phyloP scores from a whole-genome alignment of 2,329 filamentous ascomycete species.

The Aspergillus caelatus region DNA sequence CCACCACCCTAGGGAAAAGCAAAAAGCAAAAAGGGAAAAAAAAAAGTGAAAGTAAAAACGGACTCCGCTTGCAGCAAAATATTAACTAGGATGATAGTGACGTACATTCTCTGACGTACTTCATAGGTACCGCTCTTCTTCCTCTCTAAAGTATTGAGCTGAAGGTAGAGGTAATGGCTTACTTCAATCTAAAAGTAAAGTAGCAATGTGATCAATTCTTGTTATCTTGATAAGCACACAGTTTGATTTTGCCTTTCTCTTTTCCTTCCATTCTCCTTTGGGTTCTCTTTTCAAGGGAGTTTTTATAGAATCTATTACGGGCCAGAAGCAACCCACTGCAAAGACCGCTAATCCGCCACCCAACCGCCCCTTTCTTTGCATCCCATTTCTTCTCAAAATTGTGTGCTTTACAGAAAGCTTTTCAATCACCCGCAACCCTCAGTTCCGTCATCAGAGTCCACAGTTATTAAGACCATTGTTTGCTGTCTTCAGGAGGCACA shows the following conservation, averaged over 20 bases:
- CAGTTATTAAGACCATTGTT: background rate
- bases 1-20: background rate
- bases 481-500: background rate
- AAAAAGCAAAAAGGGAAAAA: background rate
- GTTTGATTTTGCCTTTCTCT: background rate
- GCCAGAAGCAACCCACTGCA: background rate
- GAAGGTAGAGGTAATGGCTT: background rate
- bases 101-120: background rate
- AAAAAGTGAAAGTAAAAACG: background rate
- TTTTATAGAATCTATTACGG: background rate
- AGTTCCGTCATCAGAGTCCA: background rate
- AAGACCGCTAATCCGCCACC: background rate
- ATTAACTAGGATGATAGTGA: background rate
- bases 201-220: background rate
- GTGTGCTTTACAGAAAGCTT: background rate
- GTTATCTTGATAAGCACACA: background rate
- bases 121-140: background rate
- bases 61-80: background rate
- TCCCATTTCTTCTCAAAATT: background rate
- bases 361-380: background rate
- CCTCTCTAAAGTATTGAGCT: background rate
- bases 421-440: background rate
- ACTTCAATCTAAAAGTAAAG: background rate
- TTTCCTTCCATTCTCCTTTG: background rate
- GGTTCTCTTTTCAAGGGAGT: background rate